Percentiles rank a stretch among this genome's conserved stretches.
These are phyloP conservation scores for Fulvia fulva DNA, from an alignment of 2,329 filamentous ascomycete species.

Conservation along the genomic window DNA sequence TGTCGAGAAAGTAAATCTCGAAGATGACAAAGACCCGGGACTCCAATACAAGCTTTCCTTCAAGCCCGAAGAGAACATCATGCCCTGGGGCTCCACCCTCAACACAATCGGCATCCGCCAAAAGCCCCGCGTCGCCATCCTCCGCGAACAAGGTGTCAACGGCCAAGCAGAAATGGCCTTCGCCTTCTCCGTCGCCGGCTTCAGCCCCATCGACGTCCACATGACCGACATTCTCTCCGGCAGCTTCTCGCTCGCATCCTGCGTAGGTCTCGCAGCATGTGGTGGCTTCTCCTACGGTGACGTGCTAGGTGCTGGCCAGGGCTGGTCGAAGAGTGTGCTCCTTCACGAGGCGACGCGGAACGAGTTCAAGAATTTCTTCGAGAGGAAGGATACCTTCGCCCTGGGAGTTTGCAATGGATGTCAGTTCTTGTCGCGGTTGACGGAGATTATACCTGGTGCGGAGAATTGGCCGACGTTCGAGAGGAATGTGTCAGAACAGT, in stretches of 20 bases:
- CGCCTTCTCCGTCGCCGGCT: conserved; percentile 85
- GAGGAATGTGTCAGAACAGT: conserved; percentile 79
- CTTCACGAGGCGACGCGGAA: conserved; percentile 71
- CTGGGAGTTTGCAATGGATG: conserved; percentile 97
- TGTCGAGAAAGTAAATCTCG: conserved; percentile 70
- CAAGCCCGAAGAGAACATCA: conserved; percentile 70
- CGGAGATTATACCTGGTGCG: conserved; percentile 81
- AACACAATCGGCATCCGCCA: conserved; percentile 54
- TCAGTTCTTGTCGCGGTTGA: conserved; percentile 83
- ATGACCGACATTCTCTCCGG: conserved; percentile 87
- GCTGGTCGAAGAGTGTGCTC: conserved; percentile 92
- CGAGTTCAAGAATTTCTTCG: conserved; percentile 83
- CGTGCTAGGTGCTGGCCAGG: conserved; percentile 88
- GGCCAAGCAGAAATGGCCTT: conserved; percentile 97
- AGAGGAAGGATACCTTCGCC: conserved; percentile 81
- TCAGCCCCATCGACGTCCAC: conserved; percentile 88
- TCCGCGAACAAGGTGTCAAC: conserved; percentile 94
- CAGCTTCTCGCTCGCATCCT: conserved; percentile 73
- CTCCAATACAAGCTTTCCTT: conserved; percentile 80
- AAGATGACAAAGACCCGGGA: conserved; percentile 73
- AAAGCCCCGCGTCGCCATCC: conserved; percentile 78
- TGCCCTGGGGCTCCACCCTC: conserved; percentile 64
- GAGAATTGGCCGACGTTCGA: conserved; percentile 80
- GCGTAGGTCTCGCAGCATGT: conserved; percentile 87
- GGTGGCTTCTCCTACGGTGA: conserved; percentile 96